Evolutionary conservation across 257 asterid genomes (phyloP).

Genomic region (Gentiana straminea): DNA sequence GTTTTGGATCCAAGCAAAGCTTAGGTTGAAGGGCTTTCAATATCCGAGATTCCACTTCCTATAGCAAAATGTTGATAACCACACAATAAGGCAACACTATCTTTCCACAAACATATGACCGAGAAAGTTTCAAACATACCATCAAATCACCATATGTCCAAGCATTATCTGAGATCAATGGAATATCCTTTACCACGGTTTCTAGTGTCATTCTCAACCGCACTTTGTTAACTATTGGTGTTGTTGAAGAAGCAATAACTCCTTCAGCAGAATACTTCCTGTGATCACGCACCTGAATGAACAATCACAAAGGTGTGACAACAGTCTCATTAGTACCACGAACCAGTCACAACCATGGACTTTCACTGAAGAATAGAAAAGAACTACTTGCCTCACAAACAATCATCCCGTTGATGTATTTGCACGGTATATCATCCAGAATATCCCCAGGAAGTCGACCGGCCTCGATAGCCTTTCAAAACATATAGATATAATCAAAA

Average conservation of each 20-base stretch:
- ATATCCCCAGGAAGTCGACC: constrained; percentile 88
- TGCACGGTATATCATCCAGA: constrained; percentile 88
- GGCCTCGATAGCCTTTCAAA: constrained; percentile 74
- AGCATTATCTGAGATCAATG: constrained; percentile 58
- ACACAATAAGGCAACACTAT: background rate
- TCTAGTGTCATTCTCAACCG: constrained; percentile 80
- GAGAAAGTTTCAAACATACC: constrained; percentile 40
- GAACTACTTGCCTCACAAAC: constrained; percentile 58
- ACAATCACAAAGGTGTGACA: background rate
- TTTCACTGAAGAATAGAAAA: too few species aligned
- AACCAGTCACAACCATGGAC: background rate
- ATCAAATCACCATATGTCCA: constrained; percentile 99
- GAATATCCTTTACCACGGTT: constrained; percentile 91
- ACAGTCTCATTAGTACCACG: background rate
- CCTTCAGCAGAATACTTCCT: constrained; percentile 58
- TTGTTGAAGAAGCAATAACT: constrained; percentile 25
- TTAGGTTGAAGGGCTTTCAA: constrained; percentile 86
- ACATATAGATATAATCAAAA: constrained; percentile 13
- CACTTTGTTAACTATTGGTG: constrained; percentile 55
- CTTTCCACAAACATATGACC: constrained; percentile 1
- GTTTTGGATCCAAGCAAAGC: constrained; percentile 72
- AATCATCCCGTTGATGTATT: constrained; percentile 61
- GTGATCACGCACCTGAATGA: constrained; percentile 76
- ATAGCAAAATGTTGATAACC: constrained; percentile 19
- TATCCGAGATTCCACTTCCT: constrained; percentile 98